A percentile compares a stretch with the other conserved stretches of the same genome.
These are phyloP conservation scores for Gryganskiella cystojenkinii DNA, from an alignment of 192 early-diverging fungal species.

Conservation along the genomic window DNA sequence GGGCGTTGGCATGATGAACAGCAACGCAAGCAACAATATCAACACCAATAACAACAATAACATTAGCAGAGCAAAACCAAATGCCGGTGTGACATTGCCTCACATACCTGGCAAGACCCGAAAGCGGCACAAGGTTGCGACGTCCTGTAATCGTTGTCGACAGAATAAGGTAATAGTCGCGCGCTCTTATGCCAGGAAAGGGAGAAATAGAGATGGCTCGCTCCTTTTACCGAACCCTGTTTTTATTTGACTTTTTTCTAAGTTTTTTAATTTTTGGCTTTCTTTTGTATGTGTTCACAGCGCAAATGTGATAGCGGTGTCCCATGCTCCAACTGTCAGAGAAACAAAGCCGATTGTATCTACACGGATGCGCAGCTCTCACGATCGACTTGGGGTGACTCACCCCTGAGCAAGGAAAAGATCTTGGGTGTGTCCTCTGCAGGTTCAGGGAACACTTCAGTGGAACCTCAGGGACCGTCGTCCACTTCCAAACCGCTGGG, in stretches of 20 bases:
- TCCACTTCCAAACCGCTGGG: no score
- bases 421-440: slow-evolving; percentile 26
- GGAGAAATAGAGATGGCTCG: neutral
- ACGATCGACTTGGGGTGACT: slow-evolving; percentile 47
- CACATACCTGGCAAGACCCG: slow-evolving; percentile 37
- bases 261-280: no score
- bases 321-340: slow-evolving; percentile 50
- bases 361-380: slow-evolving; percentile 52
- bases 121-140: slow-evolving; percentile 50
- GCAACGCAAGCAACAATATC: neutral
- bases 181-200: no score
- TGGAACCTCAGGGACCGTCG: neutral
- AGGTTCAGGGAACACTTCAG: neutral
- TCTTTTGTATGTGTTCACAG: no score
- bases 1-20: neutral
- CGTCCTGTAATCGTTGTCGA: slow-evolving; percentile 49
- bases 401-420: slow-evolving; percentile 42
- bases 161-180: slow-evolving; percentile 45
- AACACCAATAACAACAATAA: neutral
- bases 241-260: neutral
- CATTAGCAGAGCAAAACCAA: neutral
- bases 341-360: slow-evolving; percentile 44
- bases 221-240: neutral
- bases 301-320: slow-evolving; percentile 49
- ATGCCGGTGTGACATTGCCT: neutral